These are phyloP conservation scores for Microbotryum violaceum DNA, from an alignment of 1,284 basidiomycete species.

Conservation along the genomic window DNA sequence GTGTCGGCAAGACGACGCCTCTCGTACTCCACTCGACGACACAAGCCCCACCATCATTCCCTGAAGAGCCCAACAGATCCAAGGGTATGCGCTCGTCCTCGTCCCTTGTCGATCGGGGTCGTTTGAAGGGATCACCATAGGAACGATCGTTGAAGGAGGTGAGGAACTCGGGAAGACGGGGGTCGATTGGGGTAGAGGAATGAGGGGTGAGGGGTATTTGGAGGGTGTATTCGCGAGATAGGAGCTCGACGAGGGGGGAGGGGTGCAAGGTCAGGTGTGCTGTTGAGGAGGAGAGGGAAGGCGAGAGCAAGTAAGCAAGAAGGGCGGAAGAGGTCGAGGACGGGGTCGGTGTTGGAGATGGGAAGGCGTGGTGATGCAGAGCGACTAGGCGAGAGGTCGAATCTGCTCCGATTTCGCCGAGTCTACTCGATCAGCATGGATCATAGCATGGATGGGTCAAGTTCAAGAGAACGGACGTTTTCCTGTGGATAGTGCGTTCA, in stretches of 20 bases:
- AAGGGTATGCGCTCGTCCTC: constrained; percentile 26
- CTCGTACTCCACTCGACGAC: constrained; percentile 21
- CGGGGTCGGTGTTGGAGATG: constrained; percentile 7
- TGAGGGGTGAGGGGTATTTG: not conserved
- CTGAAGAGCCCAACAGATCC: constrained; percentile 6
- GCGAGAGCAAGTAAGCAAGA: constrained; percentile 13
- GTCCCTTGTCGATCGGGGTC: constrained; percentile 7
- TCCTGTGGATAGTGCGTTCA: not conserved
- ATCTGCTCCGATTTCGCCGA: no score
- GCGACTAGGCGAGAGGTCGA: constrained; percentile 15
- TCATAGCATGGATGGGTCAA: no score
- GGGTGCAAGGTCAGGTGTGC: constrained; percentile 30
- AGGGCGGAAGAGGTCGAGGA: constrained; percentile 2
- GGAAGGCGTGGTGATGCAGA: constrained; percentile 24
- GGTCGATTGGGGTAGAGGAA: constrained; percentile 4
- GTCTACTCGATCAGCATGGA: no score
- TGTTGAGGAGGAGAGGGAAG: constrained; percentile 20
- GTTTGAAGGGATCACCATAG: constrained; percentile 16
- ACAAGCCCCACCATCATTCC: constrained; percentile 2
- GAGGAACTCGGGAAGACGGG: constrained; percentile 13
- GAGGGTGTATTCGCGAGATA: constrained; percentile 27
- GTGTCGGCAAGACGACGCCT: not conserved
- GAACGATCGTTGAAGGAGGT: constrained; percentile 1
- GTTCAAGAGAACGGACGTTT: constrained; percentile 4
- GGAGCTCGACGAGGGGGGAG: constrained; percentile 24